These are phyloP conservation scores for Ceratocystis albifundus DNA, from an alignment of 2,329 filamentous ascomycete genomes.

Conservation along the genomic window DNA sequence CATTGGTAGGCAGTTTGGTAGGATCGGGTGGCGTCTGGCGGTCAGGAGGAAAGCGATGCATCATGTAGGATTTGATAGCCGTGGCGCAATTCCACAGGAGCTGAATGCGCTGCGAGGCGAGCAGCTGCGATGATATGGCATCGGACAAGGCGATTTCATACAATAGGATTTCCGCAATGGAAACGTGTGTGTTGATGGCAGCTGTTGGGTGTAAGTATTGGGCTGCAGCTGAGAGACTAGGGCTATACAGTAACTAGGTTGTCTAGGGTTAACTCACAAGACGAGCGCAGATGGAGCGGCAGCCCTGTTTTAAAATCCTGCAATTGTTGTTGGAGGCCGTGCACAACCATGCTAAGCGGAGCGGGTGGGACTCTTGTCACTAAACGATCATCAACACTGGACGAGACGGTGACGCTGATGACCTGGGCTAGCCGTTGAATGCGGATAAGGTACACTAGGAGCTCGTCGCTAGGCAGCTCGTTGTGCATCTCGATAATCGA, in stretches of 20 bases:
- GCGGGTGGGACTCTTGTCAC: constrained; percentile 24
- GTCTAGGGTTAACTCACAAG: constrained; percentile 28
- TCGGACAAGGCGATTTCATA: constrained; percentile 39
- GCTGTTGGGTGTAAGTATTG: constrained; percentile 27
- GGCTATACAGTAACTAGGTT: not conserved
- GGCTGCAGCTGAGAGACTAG: not conserved
- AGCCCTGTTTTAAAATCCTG: constrained; percentile 32
- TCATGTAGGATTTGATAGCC: constrained; percentile 34
- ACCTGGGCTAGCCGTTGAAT: constrained; percentile 40
- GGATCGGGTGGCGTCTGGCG: constrained; percentile 22
- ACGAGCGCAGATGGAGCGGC: constrained; percentile 30
- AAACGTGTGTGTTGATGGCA: constrained; percentile 34
- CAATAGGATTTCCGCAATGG: constrained; percentile 38
- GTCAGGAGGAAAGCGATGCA: constrained; percentile 29
- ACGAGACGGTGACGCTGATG: constrained; percentile 34
- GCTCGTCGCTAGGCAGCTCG: constrained; percentile 36
- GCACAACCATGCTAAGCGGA: constrained; percentile 35
- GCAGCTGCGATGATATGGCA: constrained; percentile 28
- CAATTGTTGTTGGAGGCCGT: constrained; percentile 37
- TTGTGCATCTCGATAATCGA: constrained; percentile 33
- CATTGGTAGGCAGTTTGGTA: constrained; percentile 32
- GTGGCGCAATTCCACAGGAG: constrained; percentile 38
- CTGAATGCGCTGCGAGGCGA: constrained; percentile 32
- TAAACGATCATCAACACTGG: constrained; percentile 25
- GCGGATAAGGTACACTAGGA: constrained; percentile 37